A percentile compares a stretch with the other conserved stretches of the same genome.
Evolutionary conservation across 257 asterid species (phyloP).

Genomic region (Nicotiana tabacum): DNA sequence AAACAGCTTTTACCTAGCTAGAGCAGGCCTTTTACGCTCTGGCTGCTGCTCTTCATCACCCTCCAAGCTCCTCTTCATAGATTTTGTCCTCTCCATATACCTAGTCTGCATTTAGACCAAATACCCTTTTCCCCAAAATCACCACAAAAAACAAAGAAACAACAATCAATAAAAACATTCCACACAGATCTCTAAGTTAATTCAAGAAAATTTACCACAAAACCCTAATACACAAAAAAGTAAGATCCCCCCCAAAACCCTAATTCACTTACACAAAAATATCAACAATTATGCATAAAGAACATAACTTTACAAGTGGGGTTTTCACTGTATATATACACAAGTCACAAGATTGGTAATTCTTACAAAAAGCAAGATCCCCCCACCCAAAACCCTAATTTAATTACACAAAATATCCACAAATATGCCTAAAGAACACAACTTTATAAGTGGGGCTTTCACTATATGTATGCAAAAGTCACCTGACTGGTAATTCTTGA

Average conservation of each 20-base stretch:
- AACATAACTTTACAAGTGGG: neutral
- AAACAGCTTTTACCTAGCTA: slow-evolving; percentile 33
- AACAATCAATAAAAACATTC: neutral
- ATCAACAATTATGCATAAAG: neutral
- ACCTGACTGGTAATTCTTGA: slow-evolving; percentile 15
- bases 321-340: neutral
- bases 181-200: slow-evolving; percentile 7
- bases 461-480: neutral
- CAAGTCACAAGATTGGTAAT: neutral
- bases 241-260: slow-evolving; percentile 12
- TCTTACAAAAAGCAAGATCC: neutral
- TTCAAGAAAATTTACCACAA: neutral
- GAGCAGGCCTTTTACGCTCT: slow-evolving; percentile 54
- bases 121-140: slow-evolving; percentile 3
- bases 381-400: slow-evolving; percentile 2
- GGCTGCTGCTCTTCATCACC: slow-evolving; percentile 63
- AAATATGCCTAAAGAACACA: neutral
- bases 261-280: neutral
- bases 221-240: neutral
- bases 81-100: slow-evolving; percentile 70
- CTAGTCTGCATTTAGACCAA: slow-evolving; percentile 76
- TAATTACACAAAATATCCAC: slow-evolving; percentile 1
- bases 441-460: slow-evolving; percentile 5
- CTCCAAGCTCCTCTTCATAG: slow-evolving; percentile 81
- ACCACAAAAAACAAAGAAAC: slow-evolving; percentile 4